phyloP scores from a whole-genome alignment of 2,329 filamentous ascomycete species.

The Colletotrichum shisoi region DNA sequence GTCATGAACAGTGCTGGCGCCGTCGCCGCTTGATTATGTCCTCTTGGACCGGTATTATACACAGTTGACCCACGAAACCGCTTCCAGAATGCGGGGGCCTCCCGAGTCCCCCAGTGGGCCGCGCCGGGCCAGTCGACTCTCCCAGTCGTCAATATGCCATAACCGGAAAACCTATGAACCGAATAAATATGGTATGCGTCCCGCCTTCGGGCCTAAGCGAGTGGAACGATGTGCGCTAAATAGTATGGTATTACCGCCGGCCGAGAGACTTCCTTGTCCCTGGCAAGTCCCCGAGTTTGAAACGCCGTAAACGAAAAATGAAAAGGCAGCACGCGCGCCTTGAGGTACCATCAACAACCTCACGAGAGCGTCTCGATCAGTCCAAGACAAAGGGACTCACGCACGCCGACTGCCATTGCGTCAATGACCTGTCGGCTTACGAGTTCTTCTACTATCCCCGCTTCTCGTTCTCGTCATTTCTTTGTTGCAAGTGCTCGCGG shows the following conservation, averaged over 20 bases:
- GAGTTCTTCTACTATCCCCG: background rate
- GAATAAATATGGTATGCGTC: conserved; percentile 5
- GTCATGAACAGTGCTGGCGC: conserved; percentile 12
- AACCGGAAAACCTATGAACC: conserved; percentile 23
- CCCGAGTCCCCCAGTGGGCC: conserved; percentile 18
- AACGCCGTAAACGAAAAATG: conserved; percentile 7
- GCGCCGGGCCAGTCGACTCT: conserved; percentile 17
- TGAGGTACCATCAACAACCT: background rate
- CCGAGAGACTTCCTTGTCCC: conserved; percentile 10
- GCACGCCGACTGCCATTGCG: background rate
- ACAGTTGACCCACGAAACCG: conserved; percentile 18
- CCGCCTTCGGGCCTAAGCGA: conserved; percentile 17
- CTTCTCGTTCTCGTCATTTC: background rate
- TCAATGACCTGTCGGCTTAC: background rate
- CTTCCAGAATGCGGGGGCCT: conserved; percentile 13
- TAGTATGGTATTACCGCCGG: conserved; percentile 31
- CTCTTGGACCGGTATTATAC: conserved; percentile 30
- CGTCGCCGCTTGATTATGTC: conserved; percentile 25
- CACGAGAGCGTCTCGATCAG: background rate
- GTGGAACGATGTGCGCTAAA: conserved; percentile 30
- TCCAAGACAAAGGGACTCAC: background rate
- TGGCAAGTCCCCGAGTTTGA: conserved; percentile 5
- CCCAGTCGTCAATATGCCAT: conserved; percentile 21
- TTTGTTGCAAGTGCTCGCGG: background rate
- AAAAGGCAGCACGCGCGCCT: background rate